Base-by-base conservation (phyloP, 768 basidiomycete genomes). In the Dentipellis sp. region DNA sequence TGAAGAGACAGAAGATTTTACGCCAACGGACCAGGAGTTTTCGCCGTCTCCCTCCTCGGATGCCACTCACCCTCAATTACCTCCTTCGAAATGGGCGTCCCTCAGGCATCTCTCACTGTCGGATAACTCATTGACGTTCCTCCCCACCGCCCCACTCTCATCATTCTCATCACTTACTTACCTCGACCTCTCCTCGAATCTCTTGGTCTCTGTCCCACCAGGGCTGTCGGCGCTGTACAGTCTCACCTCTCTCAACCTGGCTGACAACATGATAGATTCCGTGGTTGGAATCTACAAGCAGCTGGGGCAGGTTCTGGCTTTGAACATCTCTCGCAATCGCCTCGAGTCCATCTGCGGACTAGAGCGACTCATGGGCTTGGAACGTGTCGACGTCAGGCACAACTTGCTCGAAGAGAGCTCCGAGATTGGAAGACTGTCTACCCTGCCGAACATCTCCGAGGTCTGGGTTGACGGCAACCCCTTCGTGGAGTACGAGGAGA, bases 221-320 rank as follows among this genome's bases (percentile, higher is more conserved):
- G 88, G 86, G 19, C 78, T 95, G 35, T 78, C 83, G 14, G 66
- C 75, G 5, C 79, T 99, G 21, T 81, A 84, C 64, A 88, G 85
- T 59, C 87, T 99, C 53, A 70, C 83, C 54, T 90, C 88, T n/a
- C 84, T 99, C 63, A 94, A 97, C 70, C 81, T 99, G n/a, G 78
- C 90, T 14, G 88, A 94, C 69, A 99, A 99, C 73, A 91, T 99
- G 82, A 93, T 99, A 62, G 93, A 95, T 67, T 94, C 94, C 16
- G 86, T 98, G 16, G 80, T 94, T 4, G 88, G 90, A 29, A 90
- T 97, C 56, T 89, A 93, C 65, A 79, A 80, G 38, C 81, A 83
- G 53, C 78, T 97, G 38, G 91, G 90, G 1, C 83, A 86, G 59
- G 76, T 97, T 22, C 74, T 85, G 16, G 75, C 78, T 6, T 75